These are phyloP conservation scores for Acidomyces sp. DNA, from an alignment of 495 filamentous ascomycete species.

Conservation along the genomic window DNA sequence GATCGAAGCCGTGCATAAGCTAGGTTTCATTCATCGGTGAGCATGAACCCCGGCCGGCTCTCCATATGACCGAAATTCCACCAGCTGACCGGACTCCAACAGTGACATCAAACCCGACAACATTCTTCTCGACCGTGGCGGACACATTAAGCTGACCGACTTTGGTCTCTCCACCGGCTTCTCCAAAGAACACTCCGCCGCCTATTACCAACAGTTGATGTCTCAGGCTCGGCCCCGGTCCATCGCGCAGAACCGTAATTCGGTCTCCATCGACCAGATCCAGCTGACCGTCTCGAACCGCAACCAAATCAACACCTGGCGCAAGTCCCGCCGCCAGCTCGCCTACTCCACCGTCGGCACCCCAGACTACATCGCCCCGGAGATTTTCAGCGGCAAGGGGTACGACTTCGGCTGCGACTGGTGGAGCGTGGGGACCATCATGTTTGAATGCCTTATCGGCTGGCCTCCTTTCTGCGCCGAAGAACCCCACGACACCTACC, in stretches of 20 bases:
- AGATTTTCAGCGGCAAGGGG: slow-evolving; percentile 92
- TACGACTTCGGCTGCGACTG: slow-evolving; percentile 96
- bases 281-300: slow-evolving; percentile 96
- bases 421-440: slow-evolving; percentile 98
- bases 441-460: slow-evolving; percentile 98
- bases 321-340: slow-evolving; percentile 85
- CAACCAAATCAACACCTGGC: slow-evolving; percentile 94
- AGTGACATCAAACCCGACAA: slow-evolving; percentile 99
- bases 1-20: slow-evolving; percentile 93
- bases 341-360: slow-evolving; percentile 98
- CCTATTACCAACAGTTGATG: slow-evolving; percentile 95
- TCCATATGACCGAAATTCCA: slow-evolving; percentile 7
- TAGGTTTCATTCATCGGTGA: slow-evolving; percentile 97
- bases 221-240: slow-evolving; percentile 52
- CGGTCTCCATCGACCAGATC: slow-evolving; percentile 92
- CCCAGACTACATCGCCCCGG: slow-evolving; percentile 95
- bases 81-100: neutral
- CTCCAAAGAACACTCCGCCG: slow-evolving; percentile 93
- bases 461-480: slow-evolving; percentile 99
- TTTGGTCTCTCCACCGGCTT: slow-evolving; percentile 97
- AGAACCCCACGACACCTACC: slow-evolving; percentile 92
- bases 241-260: slow-evolving; percentile 63
- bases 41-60: slow-evolving; percentile 14
- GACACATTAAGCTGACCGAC: slow-evolving; percentile 96
- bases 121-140: slow-evolving; percentile 85